Percentiles rank a stretch among this genome's conserved stretches.
Conservation (phyloP, 345 rosid genomes). For the Durio zibethinus region DNA sequence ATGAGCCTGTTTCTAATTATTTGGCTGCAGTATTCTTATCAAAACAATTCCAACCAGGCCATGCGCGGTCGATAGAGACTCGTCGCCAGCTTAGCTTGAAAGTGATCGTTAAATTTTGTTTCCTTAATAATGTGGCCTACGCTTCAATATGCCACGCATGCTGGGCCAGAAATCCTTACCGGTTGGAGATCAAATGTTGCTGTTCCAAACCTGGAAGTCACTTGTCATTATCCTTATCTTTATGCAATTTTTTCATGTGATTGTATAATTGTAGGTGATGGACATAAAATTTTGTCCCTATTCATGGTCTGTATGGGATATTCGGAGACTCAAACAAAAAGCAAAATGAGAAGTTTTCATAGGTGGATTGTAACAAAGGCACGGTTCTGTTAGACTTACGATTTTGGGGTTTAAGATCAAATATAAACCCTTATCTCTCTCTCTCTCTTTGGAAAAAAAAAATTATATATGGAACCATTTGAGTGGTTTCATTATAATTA, state of each 20-base stretch:
- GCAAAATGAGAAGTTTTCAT: neutral
- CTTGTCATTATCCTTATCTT: neutral
- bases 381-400: neutral
- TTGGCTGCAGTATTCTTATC: conserved; percentile 10
- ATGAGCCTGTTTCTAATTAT: conserved; percentile 17
- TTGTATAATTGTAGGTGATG: neutral
- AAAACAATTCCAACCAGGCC: conserved; percentile 26
- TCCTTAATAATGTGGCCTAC: neutral
- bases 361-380: too few species aligned
- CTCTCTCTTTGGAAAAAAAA: neutral
- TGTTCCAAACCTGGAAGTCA: neutral
- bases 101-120: conserved; percentile 21
- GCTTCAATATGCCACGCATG: conserved; percentile 3
- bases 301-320: neutral
- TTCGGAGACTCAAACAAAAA: neutral
- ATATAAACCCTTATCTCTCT: neutral
- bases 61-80: conserved; percentile 23
- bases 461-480: neutral
- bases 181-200: neutral
- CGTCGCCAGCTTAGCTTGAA: conserved; percentile 36
- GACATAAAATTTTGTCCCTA: neutral
- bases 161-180: conserved; percentile 3
- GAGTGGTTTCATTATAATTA: neutral
- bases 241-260: neutral
- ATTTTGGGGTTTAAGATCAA: neutral